Base-by-base conservation (phyloP, 176 grass and related monocot species). In the Cenchrus fungigraminus region DNA sequence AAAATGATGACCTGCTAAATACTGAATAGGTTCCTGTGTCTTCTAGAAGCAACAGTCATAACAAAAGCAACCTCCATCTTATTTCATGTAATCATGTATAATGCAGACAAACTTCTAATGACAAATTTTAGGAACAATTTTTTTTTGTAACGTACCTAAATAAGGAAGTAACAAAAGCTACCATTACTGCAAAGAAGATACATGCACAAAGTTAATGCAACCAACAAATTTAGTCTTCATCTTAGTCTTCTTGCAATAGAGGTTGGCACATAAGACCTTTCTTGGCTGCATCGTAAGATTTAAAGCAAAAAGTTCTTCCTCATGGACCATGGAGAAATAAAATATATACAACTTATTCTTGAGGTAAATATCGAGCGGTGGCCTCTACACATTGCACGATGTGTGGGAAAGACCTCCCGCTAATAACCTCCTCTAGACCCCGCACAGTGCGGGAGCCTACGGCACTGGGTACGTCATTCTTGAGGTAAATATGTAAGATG, bases 101-200 rank as follows among this genome's bases (percentile, higher is more conserved):
- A 25, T 10, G 47, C 1, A 42, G 34, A 40, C 37, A 67, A 80
- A 45, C 17, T 6, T 58, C 51, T 28, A 71, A 4, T 14, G 20
- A 47, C 6, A 82, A 31, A 5, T 16, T 55, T 60, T 53, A 72
- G 12, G 20, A 61, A 60, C 11, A 58, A 42, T 58, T 58, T 76
- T 76, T 4, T 58, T 76, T 4, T 58, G 37, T 6, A 76, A 31
- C 58, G 53, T 42, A 9, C 8, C 3, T 55, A 56, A 15, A 40
- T 55, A 77, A 83, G 20, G 11, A 78, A 63, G 44, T 77, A 83
- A 12, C 32, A 55, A 59, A 73, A 37, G 44, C 0, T 65, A 40
- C 4, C 12, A 76, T 20, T 84, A n/a, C 78, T 76, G 31, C 29
- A 75, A 58, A 84, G 37, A 70, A 37, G 66, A 73, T 22, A n/a